phyloP scores from a whole-genome alignment of 1,139 yeast genomes.

The Hyphopichia khmerensis region DNA sequence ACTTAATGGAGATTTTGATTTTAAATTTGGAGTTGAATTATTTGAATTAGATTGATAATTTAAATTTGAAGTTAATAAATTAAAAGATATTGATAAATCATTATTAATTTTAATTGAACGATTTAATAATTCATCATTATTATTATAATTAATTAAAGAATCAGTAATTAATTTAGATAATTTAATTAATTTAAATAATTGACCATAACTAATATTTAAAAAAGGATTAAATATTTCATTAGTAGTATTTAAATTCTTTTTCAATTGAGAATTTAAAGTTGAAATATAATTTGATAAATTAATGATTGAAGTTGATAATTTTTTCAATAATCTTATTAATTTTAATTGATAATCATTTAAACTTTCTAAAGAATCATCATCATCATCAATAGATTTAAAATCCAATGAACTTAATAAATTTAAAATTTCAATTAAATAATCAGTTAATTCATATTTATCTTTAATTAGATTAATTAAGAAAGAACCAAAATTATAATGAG shows the following conservation, averaged over 20 bases:
- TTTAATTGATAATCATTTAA: conserved; percentile 49
- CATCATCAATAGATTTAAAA: conserved; percentile 8
- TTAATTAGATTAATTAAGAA: conserved; percentile 11
- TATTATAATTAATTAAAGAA: conserved; percentile 11
- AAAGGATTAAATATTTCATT: conserved; percentile 28
- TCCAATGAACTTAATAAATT: conserved; percentile 11
- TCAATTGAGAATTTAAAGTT: conserved; percentile 12
- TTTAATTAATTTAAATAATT: conserved; percentile 35
- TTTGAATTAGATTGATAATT: conserved; percentile 6
- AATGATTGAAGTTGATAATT: conserved; percentile 36
- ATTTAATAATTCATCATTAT: conserved; percentile 24
- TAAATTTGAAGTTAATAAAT: conserved; percentile 31
- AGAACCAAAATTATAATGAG: neutral
- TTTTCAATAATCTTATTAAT: conserved; percentile 43
- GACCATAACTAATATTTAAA: conserved; percentile 34
- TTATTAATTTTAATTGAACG: conserved; percentile 36
- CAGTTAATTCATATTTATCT: conserved; percentile 28
- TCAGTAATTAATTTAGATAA: conserved; percentile 37
- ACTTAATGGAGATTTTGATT: neutral
- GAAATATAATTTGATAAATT: conserved; percentile 28
- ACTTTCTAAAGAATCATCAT: conserved; percentile 41
- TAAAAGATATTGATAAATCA: conserved; percentile 38
- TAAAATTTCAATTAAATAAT: conserved; percentile 29
- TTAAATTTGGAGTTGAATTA: neutral
- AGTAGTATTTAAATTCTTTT: conserved; percentile 8